Evolutionary conservation across 805 yeast species (phyloP).

Genomic region (Nakazawaea sp.): DNA sequence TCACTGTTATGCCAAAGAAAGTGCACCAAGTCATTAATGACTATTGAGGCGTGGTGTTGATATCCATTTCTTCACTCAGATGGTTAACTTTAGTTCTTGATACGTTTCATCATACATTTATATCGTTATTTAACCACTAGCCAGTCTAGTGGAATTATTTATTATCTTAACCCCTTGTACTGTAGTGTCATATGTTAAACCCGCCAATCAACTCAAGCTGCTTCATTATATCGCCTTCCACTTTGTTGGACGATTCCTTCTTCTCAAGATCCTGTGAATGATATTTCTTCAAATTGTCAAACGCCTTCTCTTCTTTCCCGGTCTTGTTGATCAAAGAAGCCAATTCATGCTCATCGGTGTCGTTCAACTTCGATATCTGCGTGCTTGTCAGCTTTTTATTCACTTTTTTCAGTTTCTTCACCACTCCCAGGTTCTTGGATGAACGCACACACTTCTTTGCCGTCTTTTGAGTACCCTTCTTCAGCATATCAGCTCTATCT

Average conservation of each 20-base stretch:
- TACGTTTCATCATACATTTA: too few relatives aligned
- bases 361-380: constrained; percentile 12
- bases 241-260: constrained; percentile 22
- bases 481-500: too few relatives aligned
- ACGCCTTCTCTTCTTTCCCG: constrained; percentile 19
- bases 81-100: too few relatives aligned
- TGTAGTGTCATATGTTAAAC: constrained; percentile 23
- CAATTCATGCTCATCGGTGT: constrained; percentile 17
- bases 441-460: too few relatives aligned
- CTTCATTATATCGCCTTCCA: constrained; percentile 33
- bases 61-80: too few relatives aligned
- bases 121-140: too few relatives aligned
- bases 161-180: too few relatives aligned
- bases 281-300: constrained; percentile 33
- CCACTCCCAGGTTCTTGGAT: constrained; percentile 15
- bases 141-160: too few relatives aligned
- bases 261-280: constrained; percentile 26
- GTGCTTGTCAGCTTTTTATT: constrained; percentile 8
- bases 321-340: constrained; percentile 8
- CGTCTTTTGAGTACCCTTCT: constrained; percentile 14
- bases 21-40: constrained; percentile 2
- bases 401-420: constrained; percentile 11
- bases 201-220: constrained; percentile 44
- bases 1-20: constrained; percentile 2
- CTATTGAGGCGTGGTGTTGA: too few relatives aligned